Evolutionary conservation across 83 land plant species (phyloP), one percentile per base, ranked within the genome.

Genomic region (Isoetes engelmannii): DNA sequence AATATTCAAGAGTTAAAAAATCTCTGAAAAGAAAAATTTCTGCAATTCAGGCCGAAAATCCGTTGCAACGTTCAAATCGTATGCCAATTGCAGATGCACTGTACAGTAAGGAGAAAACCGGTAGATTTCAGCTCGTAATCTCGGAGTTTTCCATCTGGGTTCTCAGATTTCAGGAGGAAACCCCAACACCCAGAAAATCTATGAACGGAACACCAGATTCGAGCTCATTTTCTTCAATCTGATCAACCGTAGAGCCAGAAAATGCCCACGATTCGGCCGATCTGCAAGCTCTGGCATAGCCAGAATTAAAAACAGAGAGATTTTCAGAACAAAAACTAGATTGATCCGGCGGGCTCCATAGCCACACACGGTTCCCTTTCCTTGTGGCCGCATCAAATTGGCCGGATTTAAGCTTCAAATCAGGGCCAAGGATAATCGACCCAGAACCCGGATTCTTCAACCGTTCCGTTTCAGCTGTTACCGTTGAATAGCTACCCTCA

Each of bases 111-210:
- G 37, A 28, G 37, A 28, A 28, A 28, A 28, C 37, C 37, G 37
- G 37, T 0, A 28, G 37, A 28, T 28, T 28, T 28, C 2, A 28
- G 37, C 37, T 28, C 37, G 0, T 0, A 28, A 0, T 28, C 37
- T 28, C 37, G 37, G 2, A 2, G 0, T 28, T 28, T 2, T 28
- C 37, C 37, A 28, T 28, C 37, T 28, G 0, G 37, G 37, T 28
- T 28, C 37, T 28, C 37, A 28, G 2, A 28, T 28, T 28, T 28
- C 2, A 28, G 37, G 37, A 28, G 37, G 37, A 28, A 2, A 60
- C 73, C 8, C 73, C 73, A 63, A 71, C 73, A 28, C 73, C 73
- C 9, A 71, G 66, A 46, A 71, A 71, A 61, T 71, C 73, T 21
- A 71, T 71, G 53, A 71, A 71, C 4, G 63, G 20, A 20, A 69